phyloP scores from a whole-genome alignment of 2,329 filamentous ascomycete genomes.

The Aspergillus floridensis region DNA sequence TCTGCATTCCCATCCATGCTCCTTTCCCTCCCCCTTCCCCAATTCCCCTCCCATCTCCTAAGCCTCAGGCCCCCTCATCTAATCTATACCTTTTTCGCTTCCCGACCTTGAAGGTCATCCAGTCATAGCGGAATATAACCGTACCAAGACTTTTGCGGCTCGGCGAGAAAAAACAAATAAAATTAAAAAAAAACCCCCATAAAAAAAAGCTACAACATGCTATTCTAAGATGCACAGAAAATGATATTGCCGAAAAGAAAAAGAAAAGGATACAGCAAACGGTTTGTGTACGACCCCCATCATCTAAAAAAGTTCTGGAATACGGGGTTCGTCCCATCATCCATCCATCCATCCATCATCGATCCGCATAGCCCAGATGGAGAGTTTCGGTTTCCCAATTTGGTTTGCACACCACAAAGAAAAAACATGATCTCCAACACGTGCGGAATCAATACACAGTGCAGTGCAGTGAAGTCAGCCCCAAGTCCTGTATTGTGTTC shows the following conservation, averaged over 20 bases:
- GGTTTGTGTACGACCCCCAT: neutral
- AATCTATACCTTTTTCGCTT: neutral
- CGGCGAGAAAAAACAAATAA: neutral
- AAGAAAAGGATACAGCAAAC: no score
- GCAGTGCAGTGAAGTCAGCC: no score
- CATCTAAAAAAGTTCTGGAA: neutral
- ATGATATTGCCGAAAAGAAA: no score
- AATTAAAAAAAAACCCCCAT: no score
- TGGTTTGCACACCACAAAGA: no score
- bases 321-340: neutral
- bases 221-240: neutral
- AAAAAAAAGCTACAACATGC: neutral
- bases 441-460: no score
- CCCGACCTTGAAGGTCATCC: neutral
- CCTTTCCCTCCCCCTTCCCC: neutral
- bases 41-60: neutral
- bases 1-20: constrained; percentile 1
- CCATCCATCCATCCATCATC: no score
- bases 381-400: no score
- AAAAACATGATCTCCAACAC: no score
- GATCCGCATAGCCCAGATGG: no score
- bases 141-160: constrained; percentile 9
- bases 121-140: neutral
- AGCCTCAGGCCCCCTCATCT: neutral
- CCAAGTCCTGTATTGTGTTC: neutral